Evolutionary conservation across 345 rosid species (phyloP), one percentile per base, ranked within the genome.

Genomic region (Orychophragmus violaceus): DNA sequence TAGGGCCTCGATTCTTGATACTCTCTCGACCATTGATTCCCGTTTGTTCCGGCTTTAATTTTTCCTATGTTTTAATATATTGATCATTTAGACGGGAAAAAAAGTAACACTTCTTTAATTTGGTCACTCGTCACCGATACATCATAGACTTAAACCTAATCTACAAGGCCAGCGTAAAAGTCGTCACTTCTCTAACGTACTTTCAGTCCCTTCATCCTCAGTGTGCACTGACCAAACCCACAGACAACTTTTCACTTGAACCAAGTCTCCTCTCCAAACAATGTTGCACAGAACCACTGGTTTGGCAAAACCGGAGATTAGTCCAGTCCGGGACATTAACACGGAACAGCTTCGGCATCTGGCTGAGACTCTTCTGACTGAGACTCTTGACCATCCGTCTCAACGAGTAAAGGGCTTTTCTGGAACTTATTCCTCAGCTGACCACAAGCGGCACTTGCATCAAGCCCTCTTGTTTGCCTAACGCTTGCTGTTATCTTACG

Each of bases 381-480:
- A n/a, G n/a, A 75, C 54, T 71, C 61, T 32, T 78, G 80, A 28
- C 82, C 59, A 24, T 77, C 79, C 0, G 76, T 62, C 24, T 77
- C 78, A 8, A 71, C 14, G 18, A 67, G 61, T 76, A 89, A 30
- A 69, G 97, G 99, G 51, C 69, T 85, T 82, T 87, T 94, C 83
- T 94, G 99, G 74, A 88, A 89, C 70, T 91, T 75, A 66, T 91
- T 94, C 77, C 94, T 87, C 67, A 94, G 88, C 77, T 94, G 97
- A 71, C 99, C 99, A 74, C 99, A 91, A 53, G 96, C 99, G 51
- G 99, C 99, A 73, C 87, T 85, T 0, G 99, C 97, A 59, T 91
- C 97, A 71, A 88, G 82, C 62, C 99, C 97, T 75, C 97, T 79
- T 51, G 96, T 83, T 76, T 88, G 89, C 8, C 97, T 95, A 42